Evolutionary conservation across 345 rosid species (phyloP).

Genomic region (Citrus reticulata): DNA sequence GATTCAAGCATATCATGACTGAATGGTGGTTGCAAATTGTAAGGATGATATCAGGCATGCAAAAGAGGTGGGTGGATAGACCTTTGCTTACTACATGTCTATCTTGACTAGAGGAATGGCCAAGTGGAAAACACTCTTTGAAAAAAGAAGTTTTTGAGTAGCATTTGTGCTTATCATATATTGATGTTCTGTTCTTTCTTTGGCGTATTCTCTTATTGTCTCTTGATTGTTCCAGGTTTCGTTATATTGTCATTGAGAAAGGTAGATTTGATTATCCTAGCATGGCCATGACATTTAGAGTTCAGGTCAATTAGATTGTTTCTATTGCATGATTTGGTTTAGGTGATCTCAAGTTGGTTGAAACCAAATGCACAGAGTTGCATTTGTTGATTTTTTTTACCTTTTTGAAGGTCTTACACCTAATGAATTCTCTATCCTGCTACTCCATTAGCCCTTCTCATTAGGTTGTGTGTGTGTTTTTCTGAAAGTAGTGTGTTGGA

Average conservation of each 20-base stretch:
- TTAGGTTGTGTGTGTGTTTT: neutral
- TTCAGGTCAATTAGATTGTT: neutral
- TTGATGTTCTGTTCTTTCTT: neutral
- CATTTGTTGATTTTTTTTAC: neutral
- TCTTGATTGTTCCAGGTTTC: neutral
- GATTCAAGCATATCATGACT: constrained; percentile 15
- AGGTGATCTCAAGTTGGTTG: neutral
- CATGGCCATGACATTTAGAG: neutral
- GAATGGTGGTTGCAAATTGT: constrained; percentile 15
- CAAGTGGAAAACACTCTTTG: neutral
- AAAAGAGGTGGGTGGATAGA: constrained; percentile 32
- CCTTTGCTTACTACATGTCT: constrained; percentile 7
- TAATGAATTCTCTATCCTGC: neutral
- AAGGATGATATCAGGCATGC: constrained; percentile 14
- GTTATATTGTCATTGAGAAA: neutral
- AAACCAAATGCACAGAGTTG: neutral
- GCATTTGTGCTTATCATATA: neutral
- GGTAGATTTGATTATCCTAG: neutral
- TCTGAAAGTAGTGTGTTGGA: neutral
- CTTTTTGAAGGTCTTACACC: neutral
- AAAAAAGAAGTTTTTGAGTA: constrained; percentile 10
- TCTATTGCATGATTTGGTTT: neutral
- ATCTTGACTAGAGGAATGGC: constrained; percentile 9
- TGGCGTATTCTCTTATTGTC: neutral
- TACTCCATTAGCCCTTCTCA: neutral